phyloP scores from a whole-genome alignment of 768 basidiomycete genomes.

The Neoboletus brunneissimus region DNA sequence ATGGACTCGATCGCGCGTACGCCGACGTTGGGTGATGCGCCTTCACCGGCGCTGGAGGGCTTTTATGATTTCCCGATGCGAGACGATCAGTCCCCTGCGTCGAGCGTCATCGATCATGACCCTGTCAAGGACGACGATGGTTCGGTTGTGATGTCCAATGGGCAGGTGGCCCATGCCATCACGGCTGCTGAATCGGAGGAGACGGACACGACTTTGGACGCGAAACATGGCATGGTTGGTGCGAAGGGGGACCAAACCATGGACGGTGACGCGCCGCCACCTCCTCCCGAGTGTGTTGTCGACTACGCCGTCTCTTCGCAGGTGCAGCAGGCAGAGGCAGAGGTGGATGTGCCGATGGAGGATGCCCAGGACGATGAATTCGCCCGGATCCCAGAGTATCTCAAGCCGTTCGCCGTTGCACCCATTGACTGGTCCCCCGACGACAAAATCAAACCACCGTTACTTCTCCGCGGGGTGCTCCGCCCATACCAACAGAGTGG shows the following conservation, averaged over 20 bases:
- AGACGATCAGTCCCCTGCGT: conserved; percentile 29
- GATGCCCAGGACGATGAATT: conserved; percentile 35
- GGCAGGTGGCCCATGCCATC: background rate
- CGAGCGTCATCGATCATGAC: conserved; percentile 27
- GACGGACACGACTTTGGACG: background rate
- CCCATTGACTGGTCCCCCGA: conserved; percentile 66
- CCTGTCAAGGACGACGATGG: conserved; percentile 14
- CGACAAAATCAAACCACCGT: conserved; percentile 56
- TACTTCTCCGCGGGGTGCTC: conserved; percentile 81
- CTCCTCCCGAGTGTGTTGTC: background rate
- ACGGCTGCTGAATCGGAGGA: background rate
- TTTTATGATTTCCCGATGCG: conserved; percentile 24
- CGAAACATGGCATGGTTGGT: background rate
- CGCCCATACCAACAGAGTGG: conserved; percentile 94
- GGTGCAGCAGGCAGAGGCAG: conserved; percentile 5
- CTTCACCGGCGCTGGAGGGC: conserved; percentile 23
- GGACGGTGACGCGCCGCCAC: background rate
- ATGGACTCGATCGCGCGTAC: conserved; percentile 26
- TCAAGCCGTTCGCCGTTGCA: conserved; percentile 68
- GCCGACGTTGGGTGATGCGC: conserved; percentile 19
- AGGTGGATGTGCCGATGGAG: conserved; percentile 33
- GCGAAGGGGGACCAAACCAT: background rate
- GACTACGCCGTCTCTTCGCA: background rate
- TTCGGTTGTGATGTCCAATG: background rate
- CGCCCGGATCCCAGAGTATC: conserved; percentile 49